phyloP scores from a whole-genome alignment of 2,329 filamentous ascomycete species.

The Colletotrichum euphorbiae region DNA sequence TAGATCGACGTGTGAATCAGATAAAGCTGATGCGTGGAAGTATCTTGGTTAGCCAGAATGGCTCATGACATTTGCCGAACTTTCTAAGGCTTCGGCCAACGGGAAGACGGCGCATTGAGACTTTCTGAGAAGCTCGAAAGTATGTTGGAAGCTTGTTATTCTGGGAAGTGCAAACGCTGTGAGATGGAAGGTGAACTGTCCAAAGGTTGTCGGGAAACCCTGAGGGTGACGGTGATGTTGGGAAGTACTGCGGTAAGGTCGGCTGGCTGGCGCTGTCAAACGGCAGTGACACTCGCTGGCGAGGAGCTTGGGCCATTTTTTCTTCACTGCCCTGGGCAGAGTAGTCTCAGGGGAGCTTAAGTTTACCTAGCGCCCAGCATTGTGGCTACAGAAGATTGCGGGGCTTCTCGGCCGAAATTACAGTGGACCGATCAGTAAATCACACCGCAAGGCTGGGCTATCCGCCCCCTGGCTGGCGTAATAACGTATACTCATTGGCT shows the following conservation, averaged over 20 bases:
- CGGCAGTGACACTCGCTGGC: not conserved
- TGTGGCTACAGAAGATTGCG: slow-evolving; percentile 10
- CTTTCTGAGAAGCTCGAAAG: slow-evolving; percentile 8
- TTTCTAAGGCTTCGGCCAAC: slow-evolving; percentile 2
- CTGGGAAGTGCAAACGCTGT: not conserved
- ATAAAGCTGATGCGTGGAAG: not conserved
- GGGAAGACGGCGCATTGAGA: slow-evolving; percentile 25
- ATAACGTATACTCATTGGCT: not conserved
- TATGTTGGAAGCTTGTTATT: slow-evolving; percentile 23
- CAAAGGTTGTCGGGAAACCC: slow-evolving; percentile 4
- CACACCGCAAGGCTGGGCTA: slow-evolving; percentile 14
- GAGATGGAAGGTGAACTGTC: not conserved
- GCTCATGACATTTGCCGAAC: slow-evolving; percentile 10
- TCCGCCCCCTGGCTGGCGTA: not conserved
- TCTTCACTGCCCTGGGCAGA: not conserved
- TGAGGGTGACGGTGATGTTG: not conserved
- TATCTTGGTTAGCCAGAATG: not conserved
- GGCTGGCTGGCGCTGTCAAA: not conserved
- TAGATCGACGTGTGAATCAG: slow-evolving; percentile 4
- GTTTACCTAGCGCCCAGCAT: not conserved
- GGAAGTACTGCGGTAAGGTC: not conserved
- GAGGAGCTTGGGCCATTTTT: slow-evolving; percentile 19
- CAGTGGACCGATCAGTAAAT: slow-evolving; percentile 27
- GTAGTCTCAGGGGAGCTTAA: not conserved
- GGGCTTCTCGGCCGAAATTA: slow-evolving; percentile 34